A percentile compares a stretch with the other conserved stretches of the same genome.
phyloP scores from a whole-genome alignment of 2,329 filamentous ascomycete species.

The Elsinoe arachidis region DNA sequence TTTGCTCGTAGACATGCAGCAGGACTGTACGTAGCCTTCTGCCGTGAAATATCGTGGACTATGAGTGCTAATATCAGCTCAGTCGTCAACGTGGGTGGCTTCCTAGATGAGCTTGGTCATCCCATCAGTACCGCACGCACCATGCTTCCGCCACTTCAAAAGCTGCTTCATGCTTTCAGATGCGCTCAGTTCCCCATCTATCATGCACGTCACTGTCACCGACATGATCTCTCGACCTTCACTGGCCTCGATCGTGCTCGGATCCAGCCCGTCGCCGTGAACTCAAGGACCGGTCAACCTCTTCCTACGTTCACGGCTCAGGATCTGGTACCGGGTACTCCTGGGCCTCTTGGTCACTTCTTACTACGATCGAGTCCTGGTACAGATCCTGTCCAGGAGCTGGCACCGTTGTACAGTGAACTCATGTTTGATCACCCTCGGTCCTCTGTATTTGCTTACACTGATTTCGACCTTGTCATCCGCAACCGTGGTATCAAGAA shows the following conservation, averaged over 20 bases:
- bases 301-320: conserved; percentile 2
- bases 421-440: conserved; percentile 10
- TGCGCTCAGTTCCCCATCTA: conserved; percentile 6
- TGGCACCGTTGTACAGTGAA: conserved; percentile 6
- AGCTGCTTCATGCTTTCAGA: conserved; percentile 2
- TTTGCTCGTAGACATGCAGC: conserved; percentile 10
- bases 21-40: conserved; percentile 4
- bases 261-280: neutral
- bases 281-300: neutral
- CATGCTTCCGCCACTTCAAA: conserved; percentile 1
- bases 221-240: conserved; percentile 11
- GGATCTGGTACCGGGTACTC: conserved; percentile 10
- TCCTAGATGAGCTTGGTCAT: conserved; percentile 7
- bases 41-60: neutral
- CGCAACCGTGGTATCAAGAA: conserved; percentile 9
- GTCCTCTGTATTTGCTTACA: conserved; percentile 10
- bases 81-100: conserved; percentile 8
- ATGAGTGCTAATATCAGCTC: neutral
- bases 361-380: conserved; percentile 5
- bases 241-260: conserved; percentile 2
- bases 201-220: conserved; percentile 10
- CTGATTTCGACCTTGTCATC: conserved; percentile 9
- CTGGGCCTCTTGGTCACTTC: conserved; percentile 9
- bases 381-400: conserved; percentile 9
- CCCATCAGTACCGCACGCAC: conserved; percentile 8